Evolutionary conservation across 352 stramenopile species (phyloP).

Genomic region (Albugo candida): DNA sequence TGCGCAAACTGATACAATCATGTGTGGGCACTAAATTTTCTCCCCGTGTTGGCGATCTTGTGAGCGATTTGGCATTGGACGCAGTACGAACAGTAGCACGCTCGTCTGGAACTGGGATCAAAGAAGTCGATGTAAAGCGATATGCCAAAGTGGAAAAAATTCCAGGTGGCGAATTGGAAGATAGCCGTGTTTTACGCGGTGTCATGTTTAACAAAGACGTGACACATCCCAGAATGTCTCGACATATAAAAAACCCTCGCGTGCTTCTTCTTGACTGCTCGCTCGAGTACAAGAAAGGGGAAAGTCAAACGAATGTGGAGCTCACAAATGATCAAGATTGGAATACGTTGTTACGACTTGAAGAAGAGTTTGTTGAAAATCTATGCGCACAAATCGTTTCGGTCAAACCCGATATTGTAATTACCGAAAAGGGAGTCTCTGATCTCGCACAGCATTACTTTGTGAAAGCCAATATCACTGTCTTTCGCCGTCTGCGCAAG

Average conservation of each 20-base stretch:
- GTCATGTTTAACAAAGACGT: constrained; percentile 99
- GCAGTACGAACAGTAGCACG: constrained; percentile 90
- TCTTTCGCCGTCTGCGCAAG: constrained; percentile 97
- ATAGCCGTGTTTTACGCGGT: constrained; percentile 91
- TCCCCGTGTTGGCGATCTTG: constrained; percentile 87
- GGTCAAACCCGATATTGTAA: constrained; percentile 98
- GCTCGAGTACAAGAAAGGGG: constrained; percentile 99
- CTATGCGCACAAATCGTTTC: constrained; percentile 97
- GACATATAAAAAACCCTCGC: constrained; percentile 95
- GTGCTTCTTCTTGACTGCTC: constrained; percentile 97
- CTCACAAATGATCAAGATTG: constrained; percentile 97
- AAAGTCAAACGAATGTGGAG: constrained; percentile 95
- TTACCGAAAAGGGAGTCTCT: constrained; percentile 99
- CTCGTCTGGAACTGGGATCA: constrained; percentile 68
- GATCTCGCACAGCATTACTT: constrained; percentile 99
- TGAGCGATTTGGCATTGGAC: constrained; percentile 95
- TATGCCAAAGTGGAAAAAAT: constrained; percentile 99
- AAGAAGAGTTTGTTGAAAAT: constrained; percentile 99
- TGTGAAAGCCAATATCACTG: constrained; percentile 96
- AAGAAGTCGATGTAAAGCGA: constrained; percentile 98
- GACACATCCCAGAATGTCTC: constrained; percentile 98
- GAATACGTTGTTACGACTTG: constrained; percentile 95
- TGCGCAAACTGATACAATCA: constrained; percentile 92
- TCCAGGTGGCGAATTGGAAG: constrained; percentile 89
- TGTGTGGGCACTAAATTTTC: constrained; percentile 99